These are phyloP conservation scores for Tagetes erecta DNA, from an alignment of 129 eudicot genomes.

Conservation along the genomic window DNA sequence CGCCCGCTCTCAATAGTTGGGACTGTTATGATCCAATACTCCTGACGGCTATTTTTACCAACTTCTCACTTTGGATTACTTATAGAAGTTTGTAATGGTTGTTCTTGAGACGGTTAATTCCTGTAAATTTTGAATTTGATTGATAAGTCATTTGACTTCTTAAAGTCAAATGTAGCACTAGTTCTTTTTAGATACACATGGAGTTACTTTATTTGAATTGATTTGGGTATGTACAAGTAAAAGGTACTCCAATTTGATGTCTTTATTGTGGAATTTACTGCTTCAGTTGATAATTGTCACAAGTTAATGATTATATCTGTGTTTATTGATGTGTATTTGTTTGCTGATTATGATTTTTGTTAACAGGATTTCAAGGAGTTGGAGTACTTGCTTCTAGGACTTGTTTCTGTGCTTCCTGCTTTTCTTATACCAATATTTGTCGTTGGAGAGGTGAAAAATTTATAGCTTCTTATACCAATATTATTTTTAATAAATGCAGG, in stretches of 20 bases:
- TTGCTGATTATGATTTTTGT: constrained; percentile 13
- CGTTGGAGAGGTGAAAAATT: constrained; percentile 67
- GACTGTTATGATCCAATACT: too few relatives aligned
- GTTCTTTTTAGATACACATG: background rate
- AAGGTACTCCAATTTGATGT: background rate
- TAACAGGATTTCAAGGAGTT: constrained; percentile 79
- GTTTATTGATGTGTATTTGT: constrained; percentile 1
- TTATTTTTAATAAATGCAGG: background rate
- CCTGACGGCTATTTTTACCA: background rate
- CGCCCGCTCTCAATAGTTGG: too few relatives aligned
- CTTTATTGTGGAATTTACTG: background rate
- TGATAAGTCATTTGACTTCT: background rate
- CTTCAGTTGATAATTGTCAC: background rate
- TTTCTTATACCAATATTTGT: constrained; percentile 66
- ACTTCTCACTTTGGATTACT: background rate
- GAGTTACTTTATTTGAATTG: background rate
- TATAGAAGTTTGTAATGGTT: constrained; percentile 13
- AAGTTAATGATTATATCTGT: background rate
- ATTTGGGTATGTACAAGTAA: background rate
- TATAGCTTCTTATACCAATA: background rate
- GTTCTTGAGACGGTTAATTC: constrained; percentile 1
- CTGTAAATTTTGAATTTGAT: background rate
- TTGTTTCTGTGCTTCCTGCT: constrained; percentile 81
- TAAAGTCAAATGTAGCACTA: background rate
- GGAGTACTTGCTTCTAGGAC: constrained; percentile 84